These are phyloP conservation scores for Pneumocystis sp. DNA, from an alignment of 1,139 yeast genomes.

Conservation along the genomic window DNA sequence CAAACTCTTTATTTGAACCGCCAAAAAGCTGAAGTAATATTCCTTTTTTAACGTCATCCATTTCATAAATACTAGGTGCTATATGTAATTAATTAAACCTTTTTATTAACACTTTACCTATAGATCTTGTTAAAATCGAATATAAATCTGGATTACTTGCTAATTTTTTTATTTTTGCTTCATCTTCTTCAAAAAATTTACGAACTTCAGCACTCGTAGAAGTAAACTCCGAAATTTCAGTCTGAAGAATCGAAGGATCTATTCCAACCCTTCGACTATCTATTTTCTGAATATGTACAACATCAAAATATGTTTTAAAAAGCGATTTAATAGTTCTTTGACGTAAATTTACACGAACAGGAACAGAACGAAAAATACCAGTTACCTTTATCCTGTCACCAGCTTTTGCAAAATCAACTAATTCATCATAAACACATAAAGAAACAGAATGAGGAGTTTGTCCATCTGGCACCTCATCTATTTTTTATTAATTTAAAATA, in stretches of 20 bases:
- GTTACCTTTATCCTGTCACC: constrained; percentile 95
- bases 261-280: constrained; percentile 70
- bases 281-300: constrained; percentile 77
- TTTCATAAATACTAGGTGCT: constrained; percentile 90
- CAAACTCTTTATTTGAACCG: constrained; percentile 79
- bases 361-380: constrained; percentile 85
- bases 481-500: background rate
- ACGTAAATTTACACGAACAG: constrained; percentile 74
- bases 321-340: constrained; percentile 72
- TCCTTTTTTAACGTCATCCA: constrained; percentile 95
- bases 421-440: constrained; percentile 85
- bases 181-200: constrained; percentile 52
- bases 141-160: constrained; percentile 65
- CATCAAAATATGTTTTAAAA: constrained; percentile 87
- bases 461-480: constrained; percentile 96
- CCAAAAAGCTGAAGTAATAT: constrained; percentile 83
- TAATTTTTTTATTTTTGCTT: constrained; percentile 44
- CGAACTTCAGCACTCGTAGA: constrained; percentile 43
- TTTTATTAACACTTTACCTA: constrained; percentile 19
- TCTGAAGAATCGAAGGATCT: constrained; percentile 56
- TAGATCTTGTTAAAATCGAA: constrained; percentile 74
- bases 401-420: constrained; percentile 87
- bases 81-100: background rate
- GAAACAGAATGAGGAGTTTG: constrained; percentile 97
- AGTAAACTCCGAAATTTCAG: constrained; percentile 36